Conservation (phyloP, 1,284 basidiomycete species). For the Cerrena zonata region DNA sequence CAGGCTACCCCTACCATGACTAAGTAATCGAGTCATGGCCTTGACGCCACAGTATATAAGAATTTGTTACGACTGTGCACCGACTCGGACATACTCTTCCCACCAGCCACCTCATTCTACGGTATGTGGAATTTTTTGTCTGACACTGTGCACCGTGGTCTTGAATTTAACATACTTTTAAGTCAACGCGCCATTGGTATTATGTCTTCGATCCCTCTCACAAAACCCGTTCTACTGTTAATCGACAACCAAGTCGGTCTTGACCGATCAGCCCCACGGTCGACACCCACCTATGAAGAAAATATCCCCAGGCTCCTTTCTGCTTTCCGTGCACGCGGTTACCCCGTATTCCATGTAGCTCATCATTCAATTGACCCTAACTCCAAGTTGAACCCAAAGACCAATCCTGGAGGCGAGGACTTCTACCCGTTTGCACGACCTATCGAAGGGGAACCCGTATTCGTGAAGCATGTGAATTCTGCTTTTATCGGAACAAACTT, state of each 20-base stretch:
- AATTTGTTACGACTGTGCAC: too few relatives aligned
- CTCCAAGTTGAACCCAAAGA: conserved; percentile 8
- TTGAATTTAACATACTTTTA: too few relatives aligned
- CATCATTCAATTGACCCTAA: conserved; percentile 8
- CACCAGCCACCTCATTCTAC: too few relatives aligned
- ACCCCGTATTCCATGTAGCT: conserved; percentile 11
- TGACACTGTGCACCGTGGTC: too few relatives aligned
- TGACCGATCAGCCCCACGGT: not conserved
- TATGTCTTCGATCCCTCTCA: not conserved
- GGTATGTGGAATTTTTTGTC: too few relatives aligned
- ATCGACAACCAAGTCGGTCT: not conserved
- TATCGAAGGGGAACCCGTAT: conserved; percentile 7
- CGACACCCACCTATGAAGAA: not conserved
- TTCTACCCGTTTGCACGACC: conserved; percentile 11
- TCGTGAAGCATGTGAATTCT: conserved; percentile 12
- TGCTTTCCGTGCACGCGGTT: conserved; percentile 7
- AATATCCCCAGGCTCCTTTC: conserved; percentile 2
- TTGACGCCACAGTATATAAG: too few relatives aligned
- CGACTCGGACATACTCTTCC: too few relatives aligned
- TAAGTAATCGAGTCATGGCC: too few relatives aligned
- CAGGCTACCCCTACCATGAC: too few relatives aligned
- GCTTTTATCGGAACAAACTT: conserved; percentile 17
- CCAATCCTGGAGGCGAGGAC: conserved; percentile 6
- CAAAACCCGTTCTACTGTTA: not conserved
- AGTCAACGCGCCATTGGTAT: too few relatives aligned